These are phyloP conservation scores for Aspergillus fischeri DNA, from an alignment of 2,329 filamentous ascomycete species.

Conservation along the genomic window DNA sequence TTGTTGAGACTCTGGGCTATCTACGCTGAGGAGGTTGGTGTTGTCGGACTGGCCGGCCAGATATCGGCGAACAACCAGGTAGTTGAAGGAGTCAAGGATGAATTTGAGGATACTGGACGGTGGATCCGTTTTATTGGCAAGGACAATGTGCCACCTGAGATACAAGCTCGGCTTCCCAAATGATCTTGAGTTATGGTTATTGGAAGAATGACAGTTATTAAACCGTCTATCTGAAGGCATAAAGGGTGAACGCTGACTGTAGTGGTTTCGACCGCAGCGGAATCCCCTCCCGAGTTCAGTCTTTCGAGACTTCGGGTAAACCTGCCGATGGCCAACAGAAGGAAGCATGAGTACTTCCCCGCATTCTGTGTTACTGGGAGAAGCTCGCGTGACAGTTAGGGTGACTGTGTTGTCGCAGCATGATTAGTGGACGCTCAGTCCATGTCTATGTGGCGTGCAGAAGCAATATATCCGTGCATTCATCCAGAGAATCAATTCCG, in stretches of 20 bases:
- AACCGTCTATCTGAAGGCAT: not conserved
- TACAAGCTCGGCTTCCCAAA: not conserved
- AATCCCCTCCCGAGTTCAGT: not conserved
- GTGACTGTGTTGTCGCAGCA: not conserved
- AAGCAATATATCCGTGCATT: not conserved
- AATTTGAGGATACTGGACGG: not conserved
- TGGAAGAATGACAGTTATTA: not conserved
- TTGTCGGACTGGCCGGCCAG: constrained; percentile 45
- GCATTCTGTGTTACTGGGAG: not conserved
- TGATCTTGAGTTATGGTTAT: not conserved
- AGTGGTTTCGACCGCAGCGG: not conserved
- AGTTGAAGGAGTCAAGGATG: not conserved
- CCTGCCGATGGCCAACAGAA: not conserved
- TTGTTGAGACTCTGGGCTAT: constrained; percentile 54
- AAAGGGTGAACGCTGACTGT: not conserved
- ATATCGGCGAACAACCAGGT: not conserved
- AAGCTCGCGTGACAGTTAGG: not conserved
- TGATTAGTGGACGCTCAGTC: not conserved
- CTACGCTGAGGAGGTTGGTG: constrained; percentile 57
- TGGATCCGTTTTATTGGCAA: not conserved
- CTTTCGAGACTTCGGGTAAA: not conserved
- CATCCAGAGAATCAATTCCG: not conserved
- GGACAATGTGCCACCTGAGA: not conserved
- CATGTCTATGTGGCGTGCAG: not conserved
- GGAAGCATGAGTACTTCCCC: not conserved